These are phyloP conservation scores for Fusarium tuaranense DNA, from an alignment of 2,329 filamentous ascomycete species.

Conservation along the genomic window DNA sequence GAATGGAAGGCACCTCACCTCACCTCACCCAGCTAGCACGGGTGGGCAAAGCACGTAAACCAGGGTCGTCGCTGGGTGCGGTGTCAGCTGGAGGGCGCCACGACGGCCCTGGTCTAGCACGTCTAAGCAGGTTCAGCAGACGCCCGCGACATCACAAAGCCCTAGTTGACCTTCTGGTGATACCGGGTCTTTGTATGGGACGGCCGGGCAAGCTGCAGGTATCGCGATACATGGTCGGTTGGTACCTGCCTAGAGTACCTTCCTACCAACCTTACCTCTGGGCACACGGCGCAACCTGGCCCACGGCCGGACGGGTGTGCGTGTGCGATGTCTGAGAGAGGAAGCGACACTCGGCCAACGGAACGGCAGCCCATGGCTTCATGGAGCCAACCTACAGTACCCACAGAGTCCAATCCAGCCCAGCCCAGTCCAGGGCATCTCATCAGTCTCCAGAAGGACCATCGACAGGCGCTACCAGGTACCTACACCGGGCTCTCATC, in stretches of 20 bases:
- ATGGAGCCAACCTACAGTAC: constrained; percentile 21
- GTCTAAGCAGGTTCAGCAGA: constrained; percentile 37
- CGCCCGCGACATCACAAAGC: constrained; percentile 29
- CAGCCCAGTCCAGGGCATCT: constrained; percentile 3
- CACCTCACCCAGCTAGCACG: constrained; percentile 17
- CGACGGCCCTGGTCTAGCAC: constrained; percentile 43
- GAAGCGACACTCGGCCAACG: constrained; percentile 45
- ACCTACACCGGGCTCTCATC: not conserved
- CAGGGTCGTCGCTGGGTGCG: constrained; percentile 35
- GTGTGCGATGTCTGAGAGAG: constrained; percentile 40
- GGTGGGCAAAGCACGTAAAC: constrained; percentile 35
- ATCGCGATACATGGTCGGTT: constrained; percentile 20
- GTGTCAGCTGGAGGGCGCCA: constrained; percentile 47
- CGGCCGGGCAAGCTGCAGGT: constrained; percentile 18
- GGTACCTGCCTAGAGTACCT: constrained; percentile 18
- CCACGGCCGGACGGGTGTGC: constrained; percentile 37
- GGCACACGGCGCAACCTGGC: constrained; percentile 31
- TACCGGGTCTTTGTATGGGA: constrained; percentile 26
- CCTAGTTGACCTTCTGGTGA: constrained; percentile 24
- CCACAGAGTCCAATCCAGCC: constrained; percentile 23
- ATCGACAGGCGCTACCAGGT: constrained; percentile 12
- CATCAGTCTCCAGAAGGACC: constrained; percentile 29
- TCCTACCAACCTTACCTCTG: constrained; percentile 2
- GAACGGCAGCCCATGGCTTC: constrained; percentile 35
- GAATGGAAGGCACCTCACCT: not conserved